These are phyloP conservation scores for Globisporangium irregulare DNA, from an alignment of 352 stramenopile species.

Conservation along the genomic window DNA sequence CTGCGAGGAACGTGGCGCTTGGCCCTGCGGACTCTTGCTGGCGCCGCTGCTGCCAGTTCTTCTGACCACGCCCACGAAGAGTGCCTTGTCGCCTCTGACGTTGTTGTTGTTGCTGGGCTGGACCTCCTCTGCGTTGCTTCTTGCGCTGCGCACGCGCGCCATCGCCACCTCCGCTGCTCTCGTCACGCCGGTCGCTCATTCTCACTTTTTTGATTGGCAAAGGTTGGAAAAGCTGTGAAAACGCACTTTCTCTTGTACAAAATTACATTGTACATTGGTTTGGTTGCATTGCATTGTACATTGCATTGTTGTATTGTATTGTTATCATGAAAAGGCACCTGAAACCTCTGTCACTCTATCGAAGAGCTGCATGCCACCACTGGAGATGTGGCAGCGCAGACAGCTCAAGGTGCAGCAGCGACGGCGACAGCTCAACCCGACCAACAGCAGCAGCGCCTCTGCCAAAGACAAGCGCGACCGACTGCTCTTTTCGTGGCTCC, in stretches of 20 bases:
- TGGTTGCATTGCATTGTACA: not conserved
- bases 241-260: not conserved
- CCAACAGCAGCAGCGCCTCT: not conserved
- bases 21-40: conserved; percentile 7
- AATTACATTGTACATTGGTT: not conserved
- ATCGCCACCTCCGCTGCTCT: not conserved
- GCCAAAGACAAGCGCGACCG: not conserved
- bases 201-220: conserved; percentile 3
- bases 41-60: not conserved
- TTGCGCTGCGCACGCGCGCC: not conserved
- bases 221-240: not conserved
- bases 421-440: not conserved
- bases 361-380: too few relatives aligned
- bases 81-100: not conserved
- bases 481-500: conserved; percentile 3
- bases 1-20: conserved; percentile 48
- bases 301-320: not conserved
- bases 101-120: not conserved
- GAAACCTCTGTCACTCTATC: not conserved
- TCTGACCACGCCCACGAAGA: not conserved
- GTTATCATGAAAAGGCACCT: not conserved
- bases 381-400: conserved; percentile 4
- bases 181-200: not conserved
- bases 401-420: conserved; percentile 16
- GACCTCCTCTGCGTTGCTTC: conserved; percentile 1